Evolutionary conservation across 768 basidiomycete species (phyloP).

Genomic region (Kwoniella sp.): DNA sequence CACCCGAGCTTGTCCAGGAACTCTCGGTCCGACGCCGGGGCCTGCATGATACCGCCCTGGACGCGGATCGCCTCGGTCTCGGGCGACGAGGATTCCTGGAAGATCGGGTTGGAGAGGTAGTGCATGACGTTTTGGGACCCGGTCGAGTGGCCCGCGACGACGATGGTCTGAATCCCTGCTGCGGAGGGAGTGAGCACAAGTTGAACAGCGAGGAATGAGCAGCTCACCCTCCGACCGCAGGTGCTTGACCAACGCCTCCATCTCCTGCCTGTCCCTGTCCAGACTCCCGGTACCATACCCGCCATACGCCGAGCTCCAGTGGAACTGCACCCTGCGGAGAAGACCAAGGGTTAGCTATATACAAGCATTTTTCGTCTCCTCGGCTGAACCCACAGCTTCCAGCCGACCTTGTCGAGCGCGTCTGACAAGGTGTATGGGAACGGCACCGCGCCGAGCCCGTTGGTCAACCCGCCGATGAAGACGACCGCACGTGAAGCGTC

Average conservation of each 20-base stretch:
- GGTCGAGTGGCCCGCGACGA: conserved; percentile 48
- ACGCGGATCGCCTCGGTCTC: conserved; percentile 14
- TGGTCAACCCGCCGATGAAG: conserved; percentile 43
- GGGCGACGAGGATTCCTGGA: neutral
- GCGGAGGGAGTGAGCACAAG: neutral
- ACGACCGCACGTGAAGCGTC: conserved; percentile 26
- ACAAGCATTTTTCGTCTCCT: too few species aligned
- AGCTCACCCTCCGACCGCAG: conserved; percentile 32
- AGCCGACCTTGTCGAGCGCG: conserved; percentile 23
- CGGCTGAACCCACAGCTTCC: conserved; percentile 37
- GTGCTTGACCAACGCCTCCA: conserved; percentile 36
- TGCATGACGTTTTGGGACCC: conserved; percentile 46
- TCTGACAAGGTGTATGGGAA: conserved; percentile 26
- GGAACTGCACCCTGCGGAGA: conserved; percentile 33
- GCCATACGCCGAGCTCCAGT: conserved; percentile 39
- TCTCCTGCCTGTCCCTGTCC: conserved; percentile 37
- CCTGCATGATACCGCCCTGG: conserved; percentile 49
- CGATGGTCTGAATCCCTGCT: conserved; percentile 31
- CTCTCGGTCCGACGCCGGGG: conserved; percentile 46
- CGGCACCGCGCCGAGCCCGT: conserved; percentile 34
- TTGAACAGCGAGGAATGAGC: neutral
- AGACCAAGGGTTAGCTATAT: neutral
- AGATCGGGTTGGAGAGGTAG: conserved; percentile 30
- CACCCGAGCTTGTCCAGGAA: conserved; percentile 2
- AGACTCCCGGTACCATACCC: conserved; percentile 38